phyloP scores from a whole-genome alignment of 495 filamentous ascomycete genomes.

The Geopyxis carbonaria region DNA sequence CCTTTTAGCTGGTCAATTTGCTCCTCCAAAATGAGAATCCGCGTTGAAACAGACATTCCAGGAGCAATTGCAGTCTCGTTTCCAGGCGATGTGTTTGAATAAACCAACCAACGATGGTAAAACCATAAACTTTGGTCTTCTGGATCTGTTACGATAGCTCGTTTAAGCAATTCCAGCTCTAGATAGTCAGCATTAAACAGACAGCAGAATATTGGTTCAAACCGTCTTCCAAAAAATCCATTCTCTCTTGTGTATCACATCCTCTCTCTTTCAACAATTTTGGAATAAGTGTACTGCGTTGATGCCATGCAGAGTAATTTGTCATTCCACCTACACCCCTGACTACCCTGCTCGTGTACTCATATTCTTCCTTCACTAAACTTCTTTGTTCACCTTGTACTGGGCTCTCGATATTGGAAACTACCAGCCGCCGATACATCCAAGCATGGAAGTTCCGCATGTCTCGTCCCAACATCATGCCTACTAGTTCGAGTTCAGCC shows the following conservation, averaged over 20 bases:
- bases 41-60: constrained; percentile 45
- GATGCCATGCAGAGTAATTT: constrained; percentile 97
- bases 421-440: constrained; percentile 70
- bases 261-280: constrained; percentile 49
- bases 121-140: constrained; percentile 92
- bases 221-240: constrained; percentile 58
- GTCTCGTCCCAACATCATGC: constrained; percentile 74
- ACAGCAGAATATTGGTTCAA: constrained; percentile 10
- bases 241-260: constrained; percentile 44
- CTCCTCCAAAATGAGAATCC: constrained; percentile 31
- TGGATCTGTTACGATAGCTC: constrained; percentile 66
- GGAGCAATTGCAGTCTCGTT: constrained; percentile 35
- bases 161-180: constrained; percentile 59
- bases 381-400: constrained; percentile 31
- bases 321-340: constrained; percentile 54
- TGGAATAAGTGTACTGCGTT: constrained; percentile 65
- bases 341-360: constrained; percentile 82
- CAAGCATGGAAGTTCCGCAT: constrained; percentile 93
- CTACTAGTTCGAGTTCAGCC: constrained; percentile 59
- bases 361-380: constrained; percentile 66
- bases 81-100: constrained; percentile 32
- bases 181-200: constrained; percentile 4
- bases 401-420: constrained; percentile 47
- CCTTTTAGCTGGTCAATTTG: constrained; percentile 56
- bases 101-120: constrained; percentile 75